Conservation (phyloP, 2,329 filamentous ascomycete species). For the Colletotrichum sojae region DNA sequence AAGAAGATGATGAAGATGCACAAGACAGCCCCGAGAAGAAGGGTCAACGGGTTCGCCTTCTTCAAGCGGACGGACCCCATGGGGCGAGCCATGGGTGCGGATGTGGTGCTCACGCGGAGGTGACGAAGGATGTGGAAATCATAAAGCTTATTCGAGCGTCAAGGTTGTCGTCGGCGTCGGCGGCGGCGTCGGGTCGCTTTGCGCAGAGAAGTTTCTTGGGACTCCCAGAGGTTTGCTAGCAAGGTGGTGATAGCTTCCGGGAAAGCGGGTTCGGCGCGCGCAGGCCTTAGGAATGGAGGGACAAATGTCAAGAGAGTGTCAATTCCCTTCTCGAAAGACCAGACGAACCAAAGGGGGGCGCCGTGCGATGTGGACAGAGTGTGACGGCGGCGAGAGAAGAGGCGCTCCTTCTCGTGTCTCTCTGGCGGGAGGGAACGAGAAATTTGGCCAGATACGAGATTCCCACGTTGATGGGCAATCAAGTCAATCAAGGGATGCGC, state of each 20-base stretch:
- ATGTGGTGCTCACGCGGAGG: slow-evolving; percentile 32
- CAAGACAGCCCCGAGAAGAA: slow-evolving; percentile 79
- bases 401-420: slow-evolving; percentile 29
- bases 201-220: background rate
- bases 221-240: background rate
- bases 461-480: slow-evolving; percentile 32
- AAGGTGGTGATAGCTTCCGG: slow-evolving; percentile 1
- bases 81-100: slow-evolving; percentile 66
- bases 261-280: slow-evolving; percentile 18
- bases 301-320: slow-evolving; percentile 11
- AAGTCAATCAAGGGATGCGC: slow-evolving; percentile 38
- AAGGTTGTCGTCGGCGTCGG: slow-evolving; percentile 22
- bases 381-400: slow-evolving; percentile 15
- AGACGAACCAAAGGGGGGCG: background rate
- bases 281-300: background rate
- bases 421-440: slow-evolving; percentile 32
- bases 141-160: slow-evolving; percentile 31
- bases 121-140: slow-evolving; percentile 43
- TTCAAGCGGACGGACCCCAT: slow-evolving; percentile 80
- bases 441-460: slow-evolving; percentile 41
- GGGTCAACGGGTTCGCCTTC: slow-evolving; percentile 83
- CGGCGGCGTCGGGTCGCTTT: slow-evolving; percentile 21
- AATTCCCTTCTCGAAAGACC: background rate
- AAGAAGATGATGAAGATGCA: slow-evolving; percentile 80
- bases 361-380: slow-evolving; percentile 16